Percentiles rank a stretch among this genome's conserved stretches.
phyloP scores from a whole-genome alignment of 2,329 filamentous ascomycete species.

The Cercospora sp. region DNA sequence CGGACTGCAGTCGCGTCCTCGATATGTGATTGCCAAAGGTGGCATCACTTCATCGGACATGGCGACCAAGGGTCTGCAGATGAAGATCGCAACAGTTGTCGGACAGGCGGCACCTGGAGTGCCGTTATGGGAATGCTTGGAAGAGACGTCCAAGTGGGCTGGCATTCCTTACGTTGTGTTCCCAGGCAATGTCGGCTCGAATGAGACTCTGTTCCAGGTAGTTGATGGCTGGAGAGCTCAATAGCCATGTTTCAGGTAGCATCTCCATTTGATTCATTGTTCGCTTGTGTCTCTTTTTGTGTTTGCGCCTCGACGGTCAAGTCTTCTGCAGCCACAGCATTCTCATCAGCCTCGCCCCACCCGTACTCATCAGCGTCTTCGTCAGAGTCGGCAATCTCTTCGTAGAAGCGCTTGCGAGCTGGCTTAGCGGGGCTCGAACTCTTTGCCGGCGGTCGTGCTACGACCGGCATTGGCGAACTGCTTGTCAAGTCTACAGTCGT shows the following conservation, averaged over 20 bases:
- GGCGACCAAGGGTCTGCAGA: slow-evolving; percentile 57
- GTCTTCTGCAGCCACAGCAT: slow-evolving; percentile 35
- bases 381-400: slow-evolving; percentile 61
- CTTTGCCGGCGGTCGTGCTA: neutral
- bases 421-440: slow-evolving; percentile 14
- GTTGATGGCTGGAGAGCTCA: slow-evolving; percentile 43
- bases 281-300: neutral
- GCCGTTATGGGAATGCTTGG: slow-evolving; percentile 60
- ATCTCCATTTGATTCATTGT: neutral
- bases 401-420: slow-evolving; percentile 57
- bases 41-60: slow-evolving; percentile 62
- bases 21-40: slow-evolving; percentile 61
- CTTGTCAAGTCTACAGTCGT: slow-evolving; percentile 23
- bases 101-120: slow-evolving; percentile 61
- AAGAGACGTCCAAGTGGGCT: slow-evolving; percentile 52
- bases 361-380: slow-evolving; percentile 67
- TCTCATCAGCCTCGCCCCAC: slow-evolving; percentile 68
- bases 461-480: slow-evolving; percentile 6
- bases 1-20: slow-evolving; percentile 49
- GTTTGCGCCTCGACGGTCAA: neutral
- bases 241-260: slow-evolving; percentile 8
- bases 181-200: slow-evolving; percentile 58
- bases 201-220: slow-evolving; percentile 50
- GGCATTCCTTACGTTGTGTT: slow-evolving; percentile 60
- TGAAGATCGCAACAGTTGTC: slow-evolving; percentile 56